Conservation (phyloP, 352 stramenopile genomes). For the Phytopythium litorale region DNA sequence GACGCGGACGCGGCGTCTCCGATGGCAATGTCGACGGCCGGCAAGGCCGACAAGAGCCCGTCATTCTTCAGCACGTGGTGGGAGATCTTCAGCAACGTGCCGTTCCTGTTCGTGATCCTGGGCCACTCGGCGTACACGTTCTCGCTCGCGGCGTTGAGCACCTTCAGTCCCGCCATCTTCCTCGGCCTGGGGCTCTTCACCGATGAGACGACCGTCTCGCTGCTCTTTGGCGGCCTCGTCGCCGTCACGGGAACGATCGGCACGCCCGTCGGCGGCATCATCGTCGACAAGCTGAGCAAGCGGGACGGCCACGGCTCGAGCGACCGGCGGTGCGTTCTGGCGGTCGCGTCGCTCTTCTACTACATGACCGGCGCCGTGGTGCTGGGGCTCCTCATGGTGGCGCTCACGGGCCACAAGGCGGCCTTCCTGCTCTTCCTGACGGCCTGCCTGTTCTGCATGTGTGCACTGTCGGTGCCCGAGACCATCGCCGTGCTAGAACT, state of each 20-base stretch:
- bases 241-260: slow-evolving; percentile 84
- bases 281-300: slow-evolving; percentile 58
- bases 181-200: slow-evolving; percentile 88
- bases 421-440: slow-evolving; percentile 69
- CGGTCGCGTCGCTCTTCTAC: slow-evolving; percentile 64
- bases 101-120: slow-evolving; percentile 80
- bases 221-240: slow-evolving; percentile 85
- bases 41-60: slow-evolving; percentile 8
- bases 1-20: slow-evolving; percentile 11
- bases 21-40: slow-evolving; percentile 7
- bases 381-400: slow-evolving; percentile 62
- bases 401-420: slow-evolving; percentile 38
- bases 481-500: slow-evolving; percentile 89
- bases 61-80: slow-evolving; percentile 61
- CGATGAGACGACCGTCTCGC: slow-evolving; percentile 75
- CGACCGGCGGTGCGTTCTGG: slow-evolving; percentile 42
- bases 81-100: slow-evolving; percentile 57
- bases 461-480: slow-evolving; percentile 65
- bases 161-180: slow-evolving; percentile 88
- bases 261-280: slow-evolving; percentile 81
- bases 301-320: slow-evolving; percentile 20
- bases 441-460: slow-evolving; percentile 73
- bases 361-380: slow-evolving; percentile 53
- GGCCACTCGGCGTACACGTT: slow-evolving; percentile 88
- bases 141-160: slow-evolving; percentile 79